phyloP scores from a whole-genome alignment of 306 rosid genomes.

The Cicer yamashitae region DNA sequence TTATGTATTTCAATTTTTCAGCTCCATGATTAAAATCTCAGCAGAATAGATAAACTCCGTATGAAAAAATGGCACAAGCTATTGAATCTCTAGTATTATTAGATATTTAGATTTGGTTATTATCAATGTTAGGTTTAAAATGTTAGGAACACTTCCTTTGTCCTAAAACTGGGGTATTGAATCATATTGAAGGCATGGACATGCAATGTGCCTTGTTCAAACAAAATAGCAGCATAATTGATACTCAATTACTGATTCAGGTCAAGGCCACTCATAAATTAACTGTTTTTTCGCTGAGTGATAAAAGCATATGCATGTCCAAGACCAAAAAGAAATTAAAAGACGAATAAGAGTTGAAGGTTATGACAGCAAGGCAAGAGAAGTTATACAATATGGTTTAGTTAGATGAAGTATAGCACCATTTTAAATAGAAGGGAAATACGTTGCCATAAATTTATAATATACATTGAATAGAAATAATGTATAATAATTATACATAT shows the following conservation, averaged over 20 bases:
- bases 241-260: neutral
- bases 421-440: neutral
- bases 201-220: neutral
- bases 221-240: neutral
- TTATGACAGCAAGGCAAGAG: neutral
- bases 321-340: neutral
- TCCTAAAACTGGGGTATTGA: neutral
- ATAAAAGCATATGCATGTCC: neutral
- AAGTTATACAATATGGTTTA: conserved; percentile 5
- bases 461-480: neutral
- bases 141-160: neutral
- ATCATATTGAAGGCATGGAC: neutral
- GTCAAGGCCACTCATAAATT: neutral
- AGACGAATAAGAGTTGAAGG: neutral
- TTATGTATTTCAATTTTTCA: neutral
- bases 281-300: too few relatives aligned
- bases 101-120: too few relatives aligned
- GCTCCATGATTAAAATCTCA: neutral
- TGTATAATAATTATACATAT: neutral
- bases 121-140: too few relatives aligned
- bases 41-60: too few relatives aligned
- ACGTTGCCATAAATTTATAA: neutral
- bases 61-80: too few relatives aligned
- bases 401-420: neutral
- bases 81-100: too few relatives aligned